Percentiles rank a stretch among this genome's conserved stretches.
Conservation (phyloP, 306 rosid species). For the Amphicarpaea edgeworthii region DNA sequence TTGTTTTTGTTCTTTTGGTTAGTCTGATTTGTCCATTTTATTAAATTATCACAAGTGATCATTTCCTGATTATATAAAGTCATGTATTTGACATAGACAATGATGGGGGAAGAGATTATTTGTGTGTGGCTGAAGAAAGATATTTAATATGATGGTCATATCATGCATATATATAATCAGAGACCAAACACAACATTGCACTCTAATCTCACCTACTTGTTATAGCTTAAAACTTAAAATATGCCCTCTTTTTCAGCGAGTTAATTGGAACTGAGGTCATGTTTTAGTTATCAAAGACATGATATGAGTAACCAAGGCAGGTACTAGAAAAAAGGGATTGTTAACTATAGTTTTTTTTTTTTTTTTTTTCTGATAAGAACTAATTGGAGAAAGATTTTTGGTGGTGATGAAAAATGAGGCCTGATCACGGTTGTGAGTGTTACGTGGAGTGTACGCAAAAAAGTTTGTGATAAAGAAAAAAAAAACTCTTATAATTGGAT, state of each 20-base stretch:
- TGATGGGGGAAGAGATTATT: neutral
- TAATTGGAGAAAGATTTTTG: neutral
- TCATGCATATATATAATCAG: neutral
- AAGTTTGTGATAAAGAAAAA: too few species aligned
- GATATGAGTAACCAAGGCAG: neutral
- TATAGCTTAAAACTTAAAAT: neutral
- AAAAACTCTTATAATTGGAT: too few species aligned
- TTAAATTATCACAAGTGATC: slow-evolving; percentile 4
- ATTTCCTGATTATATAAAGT: neutral
- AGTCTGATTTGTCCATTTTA: slow-evolving; percentile 18
- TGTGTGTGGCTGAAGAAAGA: neutral
- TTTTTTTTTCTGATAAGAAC: neutral
- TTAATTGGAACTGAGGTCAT: slow-evolving; percentile 24
- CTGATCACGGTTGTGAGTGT: neutral
- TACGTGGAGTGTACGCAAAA: slow-evolving; percentile 3
- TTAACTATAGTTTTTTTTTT: neutral
- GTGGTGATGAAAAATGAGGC: neutral
- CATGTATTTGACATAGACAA: slow-evolving; percentile 16
- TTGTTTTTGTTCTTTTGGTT: neutral
- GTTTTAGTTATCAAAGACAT: slow-evolving; percentile 4
- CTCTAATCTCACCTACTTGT: neutral
- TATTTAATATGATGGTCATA: slow-evolving; percentile 1
- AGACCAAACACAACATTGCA: neutral
- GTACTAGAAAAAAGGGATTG: neutral
- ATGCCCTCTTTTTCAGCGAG: neutral